Evolutionary conservation across 2,329 filamentous ascomycete genomes (phyloP), one percentile per base, ranked within the genome.

Genomic region (Paraconiothyrium brasiliense): DNA sequence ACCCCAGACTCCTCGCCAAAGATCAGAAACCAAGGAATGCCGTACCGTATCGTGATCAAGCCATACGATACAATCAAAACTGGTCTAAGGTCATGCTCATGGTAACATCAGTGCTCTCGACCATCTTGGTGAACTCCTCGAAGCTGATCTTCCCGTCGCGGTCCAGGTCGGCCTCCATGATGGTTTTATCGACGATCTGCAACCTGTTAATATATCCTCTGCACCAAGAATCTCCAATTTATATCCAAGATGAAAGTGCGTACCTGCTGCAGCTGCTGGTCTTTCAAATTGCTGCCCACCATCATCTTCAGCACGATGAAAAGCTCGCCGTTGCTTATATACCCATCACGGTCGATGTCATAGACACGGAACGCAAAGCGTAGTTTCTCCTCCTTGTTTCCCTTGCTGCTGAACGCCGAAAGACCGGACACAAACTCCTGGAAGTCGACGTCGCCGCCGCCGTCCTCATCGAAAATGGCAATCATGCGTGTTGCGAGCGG

Each of bases 251-350:
- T 35, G 16, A 10, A 13, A 4, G 4, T 22, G 51, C 71, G 54
- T 73, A 84, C 83, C 81, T 94, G 95, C 84, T 99, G 95, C 78
- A 99, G 83, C 83, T 99, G 95, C 82, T 97, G 93, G 80, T 99
- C 95, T 86, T 99, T 99, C 76, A 99, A 84, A 81, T 99, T 99
- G 84, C 92, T 97, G 62, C 95, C 95, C 55, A 99, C 95, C 95
- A 99, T 99, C 95, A 99, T 99, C 91, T 99, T 99, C 75, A 99
- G 86, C 76, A 99, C 95, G 75, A 99, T 98, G 81, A 98, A 99
- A 55, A 99, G 87, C 84, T 99, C 95, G 74, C 95, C 95, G 81
- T 99, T 99, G 84, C 92, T 97, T 77, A 99, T 99, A 83, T 92
- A 99, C 27, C 95, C 95, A 80, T 99, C 95, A 63, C 95, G 92